Conservation (phyloP, 108 stramenopile genomes). For the Fistulifera solaris region DNA sequence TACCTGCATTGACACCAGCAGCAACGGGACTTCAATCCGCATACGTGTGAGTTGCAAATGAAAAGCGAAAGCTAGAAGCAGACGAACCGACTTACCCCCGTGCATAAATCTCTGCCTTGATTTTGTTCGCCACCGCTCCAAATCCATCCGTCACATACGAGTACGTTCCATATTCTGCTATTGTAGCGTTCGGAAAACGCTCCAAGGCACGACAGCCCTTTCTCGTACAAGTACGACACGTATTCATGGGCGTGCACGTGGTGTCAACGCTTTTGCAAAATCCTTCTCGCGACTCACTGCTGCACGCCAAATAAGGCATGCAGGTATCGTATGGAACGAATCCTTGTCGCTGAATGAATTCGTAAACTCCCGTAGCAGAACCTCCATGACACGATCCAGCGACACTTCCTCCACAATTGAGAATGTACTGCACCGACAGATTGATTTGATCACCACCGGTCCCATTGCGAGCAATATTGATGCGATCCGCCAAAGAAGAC, state of each 20-base stretch:
- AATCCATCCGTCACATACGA: constrained; percentile 22
- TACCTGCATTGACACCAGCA: constrained; percentile 71
- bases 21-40: constrained; percentile 55
- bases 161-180: constrained; percentile 86
- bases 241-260: constrained; percentile 56
- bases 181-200: constrained; percentile 70
- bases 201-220: constrained; percentile 38
- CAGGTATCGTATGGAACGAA: constrained; percentile 77
- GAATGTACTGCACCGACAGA: constrained; percentile 61
- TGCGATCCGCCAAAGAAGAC: constrained; percentile 75
- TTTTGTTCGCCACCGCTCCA: constrained; percentile 40
- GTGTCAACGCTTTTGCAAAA: constrained; percentile 70
- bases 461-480: constrained; percentile 81
- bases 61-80: too few species aligned
- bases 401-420: constrained; percentile 61
- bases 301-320: constrained; percentile 76
- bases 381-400: constrained; percentile 75
- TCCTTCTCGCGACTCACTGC: constrained; percentile 59
- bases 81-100: constrained; percentile 23
- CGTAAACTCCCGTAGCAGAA: constrained; percentile 54
- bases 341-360: constrained; percentile 45
- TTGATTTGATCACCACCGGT: constrained; percentile 44
- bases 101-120: constrained; percentile 87
- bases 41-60: too few species aligned
- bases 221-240: constrained; percentile 60